A percentile compares a stretch with the other conserved stretches of the same genome.
Evolutionary conservation across 495 filamentous ascomycete genomes (phyloP).

Genomic region (Apiosordaria backusii): DNA sequence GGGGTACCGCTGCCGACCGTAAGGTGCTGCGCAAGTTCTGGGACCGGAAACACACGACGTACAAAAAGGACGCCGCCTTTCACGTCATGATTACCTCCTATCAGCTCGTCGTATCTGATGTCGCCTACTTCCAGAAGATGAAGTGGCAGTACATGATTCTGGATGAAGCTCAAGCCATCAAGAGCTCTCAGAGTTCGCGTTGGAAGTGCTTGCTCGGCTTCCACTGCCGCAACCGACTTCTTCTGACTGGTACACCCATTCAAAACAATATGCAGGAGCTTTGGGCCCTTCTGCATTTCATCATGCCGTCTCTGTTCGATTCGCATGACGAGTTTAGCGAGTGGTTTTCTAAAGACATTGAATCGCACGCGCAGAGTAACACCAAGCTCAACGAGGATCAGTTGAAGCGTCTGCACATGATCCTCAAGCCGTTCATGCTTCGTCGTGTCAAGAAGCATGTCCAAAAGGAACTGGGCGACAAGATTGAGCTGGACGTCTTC

Average conservation of each 20-base stretch:
- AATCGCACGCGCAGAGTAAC: constrained; percentile 96
- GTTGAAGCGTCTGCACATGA: constrained; percentile 95
- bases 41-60: constrained; percentile 96
- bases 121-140: constrained; percentile 96
- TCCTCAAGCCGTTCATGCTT: constrained; percentile 98
- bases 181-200: constrained; percentile 90
- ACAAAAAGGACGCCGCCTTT: constrained; percentile 87
- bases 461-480: constrained; percentile 96
- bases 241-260: constrained; percentile 95
- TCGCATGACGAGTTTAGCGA: constrained; percentile 99
- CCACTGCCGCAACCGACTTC: constrained; percentile 89
- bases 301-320: constrained; percentile 98
- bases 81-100: constrained; percentile 97
- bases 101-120: constrained; percentile 92
- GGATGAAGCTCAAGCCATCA: constrained; percentile 98
- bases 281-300: constrained; percentile 97
- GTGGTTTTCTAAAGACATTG: constrained; percentile 99
- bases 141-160: constrained; percentile 99
- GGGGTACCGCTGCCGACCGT: constrained; percentile 90
- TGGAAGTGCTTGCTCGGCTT: constrained; percentile 96
- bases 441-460: constrained; percentile 99
- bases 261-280: constrained; percentile 99
- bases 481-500: constrained; percentile 94
- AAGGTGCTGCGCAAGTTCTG: constrained; percentile 98
- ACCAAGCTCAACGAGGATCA: constrained; percentile 98